A percentile compares a stretch with the other conserved stretches of the same genome.
phyloP scores from a whole-genome alignment of 345 rosid genomes.

The Eucalyptus coolabah region DNA sequence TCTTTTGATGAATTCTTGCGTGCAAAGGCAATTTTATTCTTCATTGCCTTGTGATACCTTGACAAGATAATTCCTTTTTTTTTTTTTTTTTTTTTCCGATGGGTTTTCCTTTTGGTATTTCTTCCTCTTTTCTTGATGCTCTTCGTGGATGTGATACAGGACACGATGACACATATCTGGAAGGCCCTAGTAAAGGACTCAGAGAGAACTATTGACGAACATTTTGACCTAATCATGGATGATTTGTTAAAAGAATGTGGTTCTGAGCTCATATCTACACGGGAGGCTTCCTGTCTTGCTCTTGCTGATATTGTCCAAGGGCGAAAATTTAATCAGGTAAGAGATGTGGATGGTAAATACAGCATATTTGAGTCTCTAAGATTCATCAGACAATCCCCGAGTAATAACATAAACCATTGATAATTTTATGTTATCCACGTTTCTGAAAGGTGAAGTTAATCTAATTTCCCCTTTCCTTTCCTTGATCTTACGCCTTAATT shows the following conservation, averaged over 20 bases:
- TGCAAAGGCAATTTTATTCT: not conserved
- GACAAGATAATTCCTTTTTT: not conserved
- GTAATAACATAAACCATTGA: not conserved
- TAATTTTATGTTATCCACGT: not conserved
- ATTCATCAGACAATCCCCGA: rapidly evolving
- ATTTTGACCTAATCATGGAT: slow-evolving; percentile 66
- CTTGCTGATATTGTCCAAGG: slow-evolving; percentile 93
- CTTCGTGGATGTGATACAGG: slow-evolving; percentile 29
- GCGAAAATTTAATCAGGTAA: slow-evolving; percentile 71
- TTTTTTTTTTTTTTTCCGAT: not conserved
- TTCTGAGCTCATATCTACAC: slow-evolving; percentile 81
- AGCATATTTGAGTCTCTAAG: not conserved
- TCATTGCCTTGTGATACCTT: not conserved
- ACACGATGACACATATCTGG: slow-evolving; percentile 95
- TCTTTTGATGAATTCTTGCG: not conserved
- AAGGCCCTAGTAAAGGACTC: slow-evolving; percentile 74
- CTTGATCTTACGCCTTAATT: not conserved
- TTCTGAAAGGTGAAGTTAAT: not conserved
- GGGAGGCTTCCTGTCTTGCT: slow-evolving; percentile 91
- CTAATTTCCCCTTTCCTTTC: not conserved
- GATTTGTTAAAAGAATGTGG: slow-evolving; percentile 68
- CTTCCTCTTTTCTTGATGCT: not conserved
- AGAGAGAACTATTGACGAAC: slow-evolving; percentile 67
- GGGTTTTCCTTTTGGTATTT: not conserved
- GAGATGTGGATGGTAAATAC: not conserved